These are phyloP conservation scores for Endoconidiophora laricicola DNA, from an alignment of 2,329 filamentous ascomycete genomes.

Conservation along the genomic window DNA sequence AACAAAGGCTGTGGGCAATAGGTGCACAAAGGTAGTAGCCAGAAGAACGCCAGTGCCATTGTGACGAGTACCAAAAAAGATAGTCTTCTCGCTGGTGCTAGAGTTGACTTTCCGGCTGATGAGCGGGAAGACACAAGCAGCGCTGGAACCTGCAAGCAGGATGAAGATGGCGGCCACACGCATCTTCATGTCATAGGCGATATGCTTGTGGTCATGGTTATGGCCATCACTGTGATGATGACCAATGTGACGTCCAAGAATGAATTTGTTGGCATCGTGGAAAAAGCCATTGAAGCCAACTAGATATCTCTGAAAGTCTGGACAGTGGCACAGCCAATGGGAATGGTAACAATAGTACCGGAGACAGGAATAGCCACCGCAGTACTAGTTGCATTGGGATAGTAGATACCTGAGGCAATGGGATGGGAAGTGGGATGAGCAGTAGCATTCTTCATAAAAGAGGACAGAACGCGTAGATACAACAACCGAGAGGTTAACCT, in stretches of 20 bases:
- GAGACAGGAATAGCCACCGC: too few species aligned
- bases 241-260: not conserved
- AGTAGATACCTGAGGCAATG: too few species aligned
- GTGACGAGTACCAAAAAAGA: constrained; percentile 41
- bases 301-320: too few species aligned
- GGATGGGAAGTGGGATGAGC: too few species aligned
- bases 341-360: too few species aligned
- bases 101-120: constrained; percentile 33
- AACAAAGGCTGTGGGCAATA: constrained; percentile 48
- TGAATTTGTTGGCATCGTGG: too few species aligned
- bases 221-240: not conserved
- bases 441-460: too few species aligned
- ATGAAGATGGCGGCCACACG: constrained; percentile 41
- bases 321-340: too few species aligned
- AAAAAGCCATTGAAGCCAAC: too few species aligned
- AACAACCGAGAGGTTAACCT: too few species aligned
- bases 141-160: constrained; percentile 30
- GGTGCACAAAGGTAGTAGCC: constrained; percentile 66
- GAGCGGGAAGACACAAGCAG: constrained; percentile 36
- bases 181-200: constrained; percentile 36
- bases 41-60: constrained; percentile 63
- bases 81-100: constrained; percentile 36
- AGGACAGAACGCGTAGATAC: too few species aligned
- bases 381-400: too few species aligned
- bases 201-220: not conserved